Evolutionary conservation across 352 stramenopile species (phyloP), one percentile per base, ranked within the genome.

Genomic region (Globisporangium spinosum): DNA sequence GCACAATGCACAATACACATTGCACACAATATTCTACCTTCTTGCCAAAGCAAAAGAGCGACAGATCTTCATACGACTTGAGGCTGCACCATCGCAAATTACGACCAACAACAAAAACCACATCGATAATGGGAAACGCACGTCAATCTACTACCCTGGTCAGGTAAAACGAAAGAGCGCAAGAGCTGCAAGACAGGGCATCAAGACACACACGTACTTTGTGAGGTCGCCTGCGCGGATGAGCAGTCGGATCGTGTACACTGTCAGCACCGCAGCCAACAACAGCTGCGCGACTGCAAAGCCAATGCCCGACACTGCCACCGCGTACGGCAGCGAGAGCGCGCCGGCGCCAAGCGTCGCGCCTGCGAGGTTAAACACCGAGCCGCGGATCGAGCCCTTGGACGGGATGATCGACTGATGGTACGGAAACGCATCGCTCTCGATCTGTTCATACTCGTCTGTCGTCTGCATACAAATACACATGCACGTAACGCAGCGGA

Each of bases 191-290:
- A 32, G 5, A 32, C 29, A 5, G 29, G 29, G 49, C 12, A 17
- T 12, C 12, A 20, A 23, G 3, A 53, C 10, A 29, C 17, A 17
- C n/a, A 70, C 76, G 29, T 75, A 94, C 85, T 91, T 93, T 29
- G 85, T 91, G 58, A 93, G 78, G 64, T 95, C 82, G 25, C 82
- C 80, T 0, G 87, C 87, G 56, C 83, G 87, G 68, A 93, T 89
- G 25, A 95, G 79, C 66, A 95, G 61, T 43, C 85, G 83, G 67
- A 95, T 95, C 20, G 87, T 91, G 67, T 95, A 95, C 53, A 95
- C 77, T 2, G 85, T 95, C 59, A 95, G 66, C 4, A 90, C 67
- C 9, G 85, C 76, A 51, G 85, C 87, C 23, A 93, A 51, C 12
- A 93, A 38, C 59, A 95, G 75, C 70, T 95, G 87, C 20, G 70